These are phyloP conservation scores for Abrus pulchellus DNA, from an alignment of 306 rosid species.

Conservation along the genomic window DNA sequence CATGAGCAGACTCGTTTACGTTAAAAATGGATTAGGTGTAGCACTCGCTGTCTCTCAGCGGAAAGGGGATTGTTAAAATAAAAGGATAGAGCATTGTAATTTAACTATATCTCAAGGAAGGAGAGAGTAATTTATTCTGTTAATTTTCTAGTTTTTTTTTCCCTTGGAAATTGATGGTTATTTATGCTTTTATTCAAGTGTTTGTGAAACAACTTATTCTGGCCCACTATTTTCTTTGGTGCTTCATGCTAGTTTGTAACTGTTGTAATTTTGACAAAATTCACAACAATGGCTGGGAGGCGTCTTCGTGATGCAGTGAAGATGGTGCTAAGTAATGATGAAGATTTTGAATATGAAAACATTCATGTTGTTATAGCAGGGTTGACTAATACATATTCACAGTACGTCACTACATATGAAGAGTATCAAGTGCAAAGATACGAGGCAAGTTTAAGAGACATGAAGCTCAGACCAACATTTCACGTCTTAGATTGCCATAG, in stretches of 20 bases:
- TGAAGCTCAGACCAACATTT: conserved; percentile 17
- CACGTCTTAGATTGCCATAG: not conserved
- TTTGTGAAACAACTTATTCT: not conserved
- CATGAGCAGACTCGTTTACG: not conserved
- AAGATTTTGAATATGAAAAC: conserved; percentile 53
- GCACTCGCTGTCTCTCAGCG: not conserved
- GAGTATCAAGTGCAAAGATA: conserved; percentile 92
- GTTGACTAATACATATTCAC: conserved; percentile 89
- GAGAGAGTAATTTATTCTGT: not conserved
- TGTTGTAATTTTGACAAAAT: conserved; percentile 61
- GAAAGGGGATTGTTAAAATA: too few relatives aligned
- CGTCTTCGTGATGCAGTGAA: conserved; percentile 91
- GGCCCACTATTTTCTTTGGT: conserved; percentile 2
- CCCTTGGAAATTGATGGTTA: conserved; percentile 7
- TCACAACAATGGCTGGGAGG: conserved; percentile 97
- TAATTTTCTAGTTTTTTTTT: conserved; percentile 3
- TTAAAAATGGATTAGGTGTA: not conserved
- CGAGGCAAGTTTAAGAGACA: conserved; percentile 71
- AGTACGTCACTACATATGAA: conserved; percentile 84
- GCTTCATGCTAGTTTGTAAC: conserved; percentile 33
- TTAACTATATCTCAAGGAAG: not conserved
- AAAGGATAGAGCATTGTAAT: too few relatives aligned
- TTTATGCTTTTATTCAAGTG: not conserved
- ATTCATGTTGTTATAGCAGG: conserved; percentile 83
- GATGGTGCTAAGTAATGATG: conserved; percentile 58